Percentiles rank a stretch among this genome's conserved stretches.
Evolutionary conservation across 768 basidiomycete species (phyloP).

Genomic region (Boletus rex-veris): DNA sequence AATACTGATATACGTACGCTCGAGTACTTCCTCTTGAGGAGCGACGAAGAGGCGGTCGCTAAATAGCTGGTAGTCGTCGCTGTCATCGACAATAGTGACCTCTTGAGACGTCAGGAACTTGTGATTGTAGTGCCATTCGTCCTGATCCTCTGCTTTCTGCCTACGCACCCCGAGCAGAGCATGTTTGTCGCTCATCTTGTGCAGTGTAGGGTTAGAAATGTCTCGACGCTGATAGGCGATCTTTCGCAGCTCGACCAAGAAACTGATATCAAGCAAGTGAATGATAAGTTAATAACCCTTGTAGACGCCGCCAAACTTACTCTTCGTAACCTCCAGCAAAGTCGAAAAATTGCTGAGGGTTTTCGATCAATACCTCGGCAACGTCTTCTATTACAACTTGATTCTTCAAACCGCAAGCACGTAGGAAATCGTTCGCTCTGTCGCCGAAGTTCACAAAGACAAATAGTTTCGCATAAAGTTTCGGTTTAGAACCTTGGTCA

Average conservation of each 20-base stretch:
- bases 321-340: conserved; percentile 59
- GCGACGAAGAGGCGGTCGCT: conserved; percentile 66
- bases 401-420: conserved; percentile 75
- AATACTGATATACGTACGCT: conserved; percentile 44
- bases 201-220: conserved; percentile 43
- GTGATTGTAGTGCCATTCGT: conserved; percentile 63
- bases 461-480: conserved; percentile 73
- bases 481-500: conserved; percentile 42
- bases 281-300: too few species aligned
- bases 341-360: conserved; percentile 65
- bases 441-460: conserved; percentile 81
- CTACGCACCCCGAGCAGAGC: conserved; percentile 70
- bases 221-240: conserved; percentile 42
- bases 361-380: conserved; percentile 55
- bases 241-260: conserved; percentile 49
- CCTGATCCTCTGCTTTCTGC: conserved; percentile 47
- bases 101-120: conserved; percentile 61
- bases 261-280: conserved; percentile 41
- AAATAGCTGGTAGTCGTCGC: conserved; percentile 69
- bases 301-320: conserved; percentile 37
- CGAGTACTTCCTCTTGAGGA: conserved; percentile 82
- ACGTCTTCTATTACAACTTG: conserved; percentile 81
- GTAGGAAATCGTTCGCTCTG: conserved; percentile 74
- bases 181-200: conserved; percentile 60
- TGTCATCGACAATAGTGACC: conserved; percentile 80